Conservation (phyloP, 768 basidiomycete genomes). For the Leccinum sublutescens region DNA sequence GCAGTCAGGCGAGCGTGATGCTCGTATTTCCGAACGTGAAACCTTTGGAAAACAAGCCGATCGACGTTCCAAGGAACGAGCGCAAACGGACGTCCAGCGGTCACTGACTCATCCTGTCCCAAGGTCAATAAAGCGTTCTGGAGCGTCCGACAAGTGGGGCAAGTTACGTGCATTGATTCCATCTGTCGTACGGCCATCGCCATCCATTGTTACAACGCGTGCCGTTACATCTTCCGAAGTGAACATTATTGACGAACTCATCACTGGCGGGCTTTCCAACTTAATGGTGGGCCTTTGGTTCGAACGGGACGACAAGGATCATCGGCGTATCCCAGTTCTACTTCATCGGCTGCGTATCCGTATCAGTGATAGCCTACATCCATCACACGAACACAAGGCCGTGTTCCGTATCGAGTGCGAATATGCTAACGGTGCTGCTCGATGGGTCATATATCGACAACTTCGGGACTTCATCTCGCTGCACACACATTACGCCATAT, state of each 20-base stretch:
- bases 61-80: conserved; percentile 6
- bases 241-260: conserved; percentile 80
- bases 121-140: conserved; percentile 19
- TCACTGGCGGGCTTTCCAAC: conserved; percentile 74
- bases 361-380: conserved; percentile 83
- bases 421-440: conserved; percentile 87
- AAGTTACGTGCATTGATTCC: conserved; percentile 67
- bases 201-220: conserved; percentile 37
- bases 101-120: conserved; percentile 32
- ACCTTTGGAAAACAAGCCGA: conserved; percentile 5
- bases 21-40: conserved; percentile 13
- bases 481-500: conserved; percentile 85
- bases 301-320: conserved; percentile 82
- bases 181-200: conserved; percentile 41
- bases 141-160: conserved; percentile 51
- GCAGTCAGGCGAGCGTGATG: conserved; percentile 26
- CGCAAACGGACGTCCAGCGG: conserved; percentile 10
- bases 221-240: conserved; percentile 54
- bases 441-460: conserved; percentile 96
- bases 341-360: conserved; percentile 81
- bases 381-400: conserved; percentile 70
- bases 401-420: conserved; percentile 94
- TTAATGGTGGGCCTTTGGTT: conserved; percentile 82
- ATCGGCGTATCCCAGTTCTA: conserved; percentile 74
- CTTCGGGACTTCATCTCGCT: conserved; percentile 88